Evolutionary conservation across 2,329 filamentous ascomycete genomes (phyloP), one percentile per base, ranked within the genome.

Genomic region (Pyricularia grisea): DNA sequence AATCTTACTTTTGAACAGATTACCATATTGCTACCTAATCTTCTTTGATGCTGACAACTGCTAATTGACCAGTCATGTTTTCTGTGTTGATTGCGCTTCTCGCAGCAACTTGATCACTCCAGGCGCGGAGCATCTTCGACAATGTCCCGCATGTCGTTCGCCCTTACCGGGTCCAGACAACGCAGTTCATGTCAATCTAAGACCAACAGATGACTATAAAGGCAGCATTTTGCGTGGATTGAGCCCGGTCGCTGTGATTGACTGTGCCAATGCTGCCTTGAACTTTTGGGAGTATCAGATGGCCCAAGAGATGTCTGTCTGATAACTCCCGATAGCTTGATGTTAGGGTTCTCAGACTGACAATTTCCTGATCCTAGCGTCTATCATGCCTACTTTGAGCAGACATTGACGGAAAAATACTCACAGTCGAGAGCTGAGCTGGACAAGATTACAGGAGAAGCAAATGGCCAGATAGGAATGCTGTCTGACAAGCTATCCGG

Each of bases 261-360:
- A 97, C 74, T 96, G 93, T 78, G 91, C 92, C 27, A 88, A 90
- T 5, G 85, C 92, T 72, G 93, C 90, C 0, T 78, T 97, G 72
- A 87, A 86, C 36, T 97, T 97, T 76, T 97, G 93, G 90, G 89
- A 88, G 33, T 97, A 97, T 74, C 93, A 97, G 76, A 88, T 89
- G 25, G 89, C 88, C 2, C 92, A 95, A 74, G 92, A 97, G 78
- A 91, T 96, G 91, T 93, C 74, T 72, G 83, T 27, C n/a, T 74
- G 71, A 70, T 30, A 28, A 63, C 60, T 28, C 60, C 17, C 17
- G 25, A 36, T 36, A 55, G 36, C 36, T 20, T 58, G 33, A 55
- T 30, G 14, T n/a, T 33, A 17, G 6, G 65, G 25, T 5, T 7
- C 65, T 6, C 23, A 10, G 9, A 20, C 36, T 30, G 7, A 30